Conservation (phyloP, 169 alveolate genomes). For the Eimeria necatrix region DNA sequence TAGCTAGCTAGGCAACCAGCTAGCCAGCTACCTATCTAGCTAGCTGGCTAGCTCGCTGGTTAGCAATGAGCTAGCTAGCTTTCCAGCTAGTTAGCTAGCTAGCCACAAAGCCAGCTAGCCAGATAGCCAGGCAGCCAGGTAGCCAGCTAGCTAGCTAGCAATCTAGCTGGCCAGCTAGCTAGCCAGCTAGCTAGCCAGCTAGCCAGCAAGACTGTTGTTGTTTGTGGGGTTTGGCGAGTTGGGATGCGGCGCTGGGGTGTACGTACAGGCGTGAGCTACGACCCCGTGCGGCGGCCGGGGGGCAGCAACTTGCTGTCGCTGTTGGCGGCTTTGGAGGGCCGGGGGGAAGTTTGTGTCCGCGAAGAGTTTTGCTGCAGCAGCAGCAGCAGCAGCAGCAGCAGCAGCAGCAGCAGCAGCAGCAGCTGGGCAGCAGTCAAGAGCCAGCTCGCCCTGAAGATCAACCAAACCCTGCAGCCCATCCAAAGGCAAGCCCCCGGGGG, state of each 20-base stretch:
- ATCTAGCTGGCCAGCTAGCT: background rate
- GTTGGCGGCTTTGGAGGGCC: background rate
- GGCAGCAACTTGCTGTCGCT: conserved; percentile 33
- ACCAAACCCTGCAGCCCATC: background rate
- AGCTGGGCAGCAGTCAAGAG: conserved; percentile 10
- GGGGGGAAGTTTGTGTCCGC: background rate
- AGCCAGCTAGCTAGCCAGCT: background rate
- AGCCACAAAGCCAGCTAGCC: background rate
- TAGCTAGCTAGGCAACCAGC: too few relatives aligned
- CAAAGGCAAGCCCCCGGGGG: conserved; percentile 1
- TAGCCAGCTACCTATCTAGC: too few relatives aligned
- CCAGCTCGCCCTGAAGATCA: background rate
- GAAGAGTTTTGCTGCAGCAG: too few relatives aligned
- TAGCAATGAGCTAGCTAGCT: too few relatives aligned
- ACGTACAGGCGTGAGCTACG: conserved; percentile 14
- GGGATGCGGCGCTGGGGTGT: background rate
- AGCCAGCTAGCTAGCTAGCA: background rate
- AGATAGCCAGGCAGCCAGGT: background rate
- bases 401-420: background rate
- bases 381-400: too few relatives aligned
- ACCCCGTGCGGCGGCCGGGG: background rate
- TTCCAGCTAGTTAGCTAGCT: too few relatives aligned
- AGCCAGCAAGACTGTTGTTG: background rate
- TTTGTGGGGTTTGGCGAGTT: background rate
- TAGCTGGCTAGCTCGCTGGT: too few relatives aligned